Evolutionary conservation across 148 eudicot genomes (phyloP), one percentile per base, ranked within the genome.

Genomic region (Pharnaceum exiguum): DNA sequence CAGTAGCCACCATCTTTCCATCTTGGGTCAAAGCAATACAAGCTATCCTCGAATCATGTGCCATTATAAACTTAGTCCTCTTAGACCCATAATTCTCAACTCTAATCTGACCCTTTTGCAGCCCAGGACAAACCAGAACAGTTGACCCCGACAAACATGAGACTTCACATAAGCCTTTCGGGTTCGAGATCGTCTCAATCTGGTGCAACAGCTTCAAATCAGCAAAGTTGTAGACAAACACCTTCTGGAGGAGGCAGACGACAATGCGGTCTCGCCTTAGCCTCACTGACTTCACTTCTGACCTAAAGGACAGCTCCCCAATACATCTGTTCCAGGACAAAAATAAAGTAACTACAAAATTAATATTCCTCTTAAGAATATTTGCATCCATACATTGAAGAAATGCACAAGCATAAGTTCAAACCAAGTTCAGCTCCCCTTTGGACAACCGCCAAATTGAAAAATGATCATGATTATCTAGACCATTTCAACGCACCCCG

Each of bases 141-240:
- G 66, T 50, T 2, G 76, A 68, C 7, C 69, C 77, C 12, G 81
- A 30, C n/a, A 51, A 35, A 18, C 74, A 71, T 4, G 95, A 87
- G 11, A 87, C 81, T 66, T 84, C 90, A n/a, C 95, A 87, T 7
- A 87, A 56, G 6, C 95, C 95, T 71, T 73, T 84, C 7, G 83
- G 85, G 55, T 87, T 87, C 10, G 73, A 27, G 16, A 69, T 59
- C 5, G 96, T 87, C 66, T 82, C 91, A 42, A 84, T 79, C 33
- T 73, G 83, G 25, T 84, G 79, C 36, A 79, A 33, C n/a, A 79
- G 66, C 50, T 81, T 87, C 70, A 87, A 60, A 44, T 87, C 83
- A 0, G 70, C 26, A 48, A 84, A 77, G 62, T 79, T 75, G 42
- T 87, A 87, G 9, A 87, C 87, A 23, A 74, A 68, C 0, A 87